Base-by-base conservation (phyloP, 768 basidiomycete species). In the Sporobolomyces pararoseus region DNA sequence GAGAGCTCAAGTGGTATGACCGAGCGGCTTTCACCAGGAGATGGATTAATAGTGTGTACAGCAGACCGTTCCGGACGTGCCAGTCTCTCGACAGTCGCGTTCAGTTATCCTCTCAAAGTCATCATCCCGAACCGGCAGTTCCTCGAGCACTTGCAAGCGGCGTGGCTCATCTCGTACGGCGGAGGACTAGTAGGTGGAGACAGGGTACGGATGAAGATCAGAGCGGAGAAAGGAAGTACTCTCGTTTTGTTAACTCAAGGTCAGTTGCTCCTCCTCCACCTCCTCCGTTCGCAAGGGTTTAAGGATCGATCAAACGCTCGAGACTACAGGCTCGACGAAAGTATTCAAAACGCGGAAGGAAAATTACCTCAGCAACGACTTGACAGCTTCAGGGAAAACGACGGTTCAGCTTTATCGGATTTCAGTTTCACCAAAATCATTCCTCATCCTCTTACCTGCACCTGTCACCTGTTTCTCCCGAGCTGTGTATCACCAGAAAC, bases 111-210 rank as follows among this genome's bases (percentile, higher is more conserved):
- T 16, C 68, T 76, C 57, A 76, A 76, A 66, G 49, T 76, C 6
- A 65, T 76, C 53, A 51, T 39, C 2, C 73, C 75, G 1, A 14
- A 23, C 1, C 39, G 72, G 17, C 35, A 57, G 13, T 65, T 68
- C 55, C 29, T 60, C 31, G 60, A 52, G 0, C n/a, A 58, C 21
- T 19, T 72, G 13, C 60, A 58, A 44, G 49, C 51, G 57, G 34
- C 39, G 14, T 97, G 96, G 75, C 82, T 90, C 23, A 78, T 97
- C 66, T 87, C 86, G 42, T 98, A 97, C 75, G 94, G 94, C 0
- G 94, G 94, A 16, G 94, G 94, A 4, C 83, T 98, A 14, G 89
- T 98, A 44, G 86, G 88, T 7, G 92, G 92, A 0, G 94, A 98
- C 80, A 79, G 82, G 32, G 81, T 96, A 59, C 79, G 83, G 51